Conservation (phyloP, 805 yeast genomes). For the Scheffersomyces spartinae region DNA sequence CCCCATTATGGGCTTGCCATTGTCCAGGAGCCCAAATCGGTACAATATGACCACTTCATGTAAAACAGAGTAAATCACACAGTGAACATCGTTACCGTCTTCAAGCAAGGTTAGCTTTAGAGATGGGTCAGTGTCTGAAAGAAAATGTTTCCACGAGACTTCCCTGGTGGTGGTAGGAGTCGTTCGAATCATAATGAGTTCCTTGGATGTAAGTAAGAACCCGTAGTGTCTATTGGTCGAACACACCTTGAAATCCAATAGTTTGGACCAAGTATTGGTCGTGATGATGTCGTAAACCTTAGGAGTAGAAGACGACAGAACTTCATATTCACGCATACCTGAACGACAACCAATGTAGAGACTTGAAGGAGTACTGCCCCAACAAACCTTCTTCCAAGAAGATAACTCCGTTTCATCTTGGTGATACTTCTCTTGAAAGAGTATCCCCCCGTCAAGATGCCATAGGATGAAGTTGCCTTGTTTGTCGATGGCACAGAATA, state of each 20-base stretch:
- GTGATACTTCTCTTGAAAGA: too few relatives aligned
- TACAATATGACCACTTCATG: slow-evolving; percentile 3
- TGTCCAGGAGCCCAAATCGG: slow-evolving; percentile 5
- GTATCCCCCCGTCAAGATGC: too few relatives aligned
- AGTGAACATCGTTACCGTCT: slow-evolving; percentile 14
- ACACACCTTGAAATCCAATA: slow-evolving; percentile 32
- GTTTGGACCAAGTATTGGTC: slow-evolving; percentile 41
- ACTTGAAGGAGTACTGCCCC: slow-evolving; percentile 23
- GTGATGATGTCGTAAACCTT: slow-evolving; percentile 27
- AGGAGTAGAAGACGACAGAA: slow-evolving; percentile 8
- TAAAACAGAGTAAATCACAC: slow-evolving; percentile 2
- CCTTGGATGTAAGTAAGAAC: slow-evolving; percentile 55
- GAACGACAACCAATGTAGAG: slow-evolving; percentile 32
- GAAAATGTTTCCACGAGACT: slow-evolving; percentile 65
- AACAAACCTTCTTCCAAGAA: slow-evolving; percentile 38
- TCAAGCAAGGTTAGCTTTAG: slow-evolving; percentile 25
- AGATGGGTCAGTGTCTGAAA: slow-evolving; percentile 45
- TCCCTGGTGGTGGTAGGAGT: slow-evolving; percentile 20
- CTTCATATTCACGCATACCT: slow-evolving; percentile 21
- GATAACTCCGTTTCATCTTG: slow-evolving; percentile 46
- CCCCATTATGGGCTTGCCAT: slow-evolving; percentile 5
- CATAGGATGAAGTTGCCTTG: too few relatives aligned
- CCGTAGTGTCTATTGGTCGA: slow-evolving; percentile 18
- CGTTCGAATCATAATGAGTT: slow-evolving; percentile 42
- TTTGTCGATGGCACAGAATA: too few relatives aligned